phyloP scores from a whole-genome alignment of 2,329 filamentous ascomycete species.

The Diplodia mutila region DNA sequence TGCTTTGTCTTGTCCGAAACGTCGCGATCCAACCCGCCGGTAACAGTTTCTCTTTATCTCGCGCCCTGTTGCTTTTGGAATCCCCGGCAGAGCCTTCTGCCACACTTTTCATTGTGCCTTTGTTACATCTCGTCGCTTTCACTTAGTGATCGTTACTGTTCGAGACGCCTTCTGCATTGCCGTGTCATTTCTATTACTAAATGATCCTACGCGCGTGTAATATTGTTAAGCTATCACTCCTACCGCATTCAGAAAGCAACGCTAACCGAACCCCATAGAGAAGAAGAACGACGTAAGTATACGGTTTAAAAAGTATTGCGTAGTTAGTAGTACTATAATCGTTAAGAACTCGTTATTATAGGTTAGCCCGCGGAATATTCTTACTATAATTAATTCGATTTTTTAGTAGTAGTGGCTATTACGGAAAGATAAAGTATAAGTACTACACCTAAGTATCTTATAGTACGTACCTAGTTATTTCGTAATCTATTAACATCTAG shows the following conservation, averaged over 20 bases:
- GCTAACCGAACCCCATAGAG: not conserved
- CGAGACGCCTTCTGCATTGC: not conserved
- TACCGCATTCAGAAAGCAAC: not conserved
- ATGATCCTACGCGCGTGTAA: not conserved
- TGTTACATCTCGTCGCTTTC: not conserved
- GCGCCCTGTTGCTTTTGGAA: not conserved
- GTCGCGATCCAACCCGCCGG: not conserved
- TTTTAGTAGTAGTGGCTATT: too few species aligned
- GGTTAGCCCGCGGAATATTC: too few species aligned
- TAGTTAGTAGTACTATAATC: too few species aligned
- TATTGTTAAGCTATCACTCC: not conserved
- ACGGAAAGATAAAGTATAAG: too few species aligned
- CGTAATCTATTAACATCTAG: too few species aligned
- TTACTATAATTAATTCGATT: too few species aligned
- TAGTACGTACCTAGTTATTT: too few species aligned
- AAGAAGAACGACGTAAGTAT: too few species aligned
- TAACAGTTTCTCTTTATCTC: not conserved
- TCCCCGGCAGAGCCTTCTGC: too few species aligned
- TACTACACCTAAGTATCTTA: too few species aligned
- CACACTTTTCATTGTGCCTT: not conserved
- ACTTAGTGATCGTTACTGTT: not conserved
- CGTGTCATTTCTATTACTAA: not conserved
- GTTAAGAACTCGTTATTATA: too few species aligned
- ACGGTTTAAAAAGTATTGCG: too few species aligned
- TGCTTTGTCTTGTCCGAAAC: not conserved